Conservation (phyloP, 2,329 filamentous ascomycete genomes). For the Colletotrichum eleusines region DNA sequence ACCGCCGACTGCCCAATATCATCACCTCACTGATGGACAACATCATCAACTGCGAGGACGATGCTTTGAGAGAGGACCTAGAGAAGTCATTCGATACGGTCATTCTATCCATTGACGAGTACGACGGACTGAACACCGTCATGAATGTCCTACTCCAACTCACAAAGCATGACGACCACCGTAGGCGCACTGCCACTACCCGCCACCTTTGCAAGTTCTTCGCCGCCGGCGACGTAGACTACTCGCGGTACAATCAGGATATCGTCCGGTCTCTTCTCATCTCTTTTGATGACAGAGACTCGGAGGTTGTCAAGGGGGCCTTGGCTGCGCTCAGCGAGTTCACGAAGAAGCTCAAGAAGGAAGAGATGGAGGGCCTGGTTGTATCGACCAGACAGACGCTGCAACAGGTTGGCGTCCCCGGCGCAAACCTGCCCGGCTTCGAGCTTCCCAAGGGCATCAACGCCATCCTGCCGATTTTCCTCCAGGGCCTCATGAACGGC, state of each 20-base stretch:
- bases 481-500: constrained; percentile 98
- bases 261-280: constrained; percentile 91
- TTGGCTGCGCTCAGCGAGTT: constrained; percentile 90
- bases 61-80: constrained; percentile 78
- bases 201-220: constrained; percentile 90
- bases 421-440: constrained; percentile 88
- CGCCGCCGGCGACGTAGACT: constrained; percentile 82
- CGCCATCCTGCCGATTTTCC: constrained; percentile 93
- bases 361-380: constrained; percentile 97
- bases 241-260: constrained; percentile 95
- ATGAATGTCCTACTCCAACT: constrained; percentile 94
- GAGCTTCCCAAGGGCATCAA: constrained; percentile 96
- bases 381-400: constrained; percentile 87
- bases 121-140: constrained; percentile 91
- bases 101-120: constrained; percentile 93
- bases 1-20: constrained; percentile 87
- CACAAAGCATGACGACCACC: constrained; percentile 93
- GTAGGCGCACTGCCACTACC: constrained; percentile 81
- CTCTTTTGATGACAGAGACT: constrained; percentile 89
- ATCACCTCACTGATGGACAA: constrained; percentile 96
- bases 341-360: constrained; percentile 90
- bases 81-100: constrained; percentile 88
- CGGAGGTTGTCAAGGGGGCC: constrained; percentile 86
- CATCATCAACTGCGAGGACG: constrained; percentile 82
- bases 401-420: constrained; percentile 88